These are phyloP conservation scores for Erythrophleum fordii DNA, from an alignment of 306 rosid genomes.

Conservation along the genomic window DNA sequence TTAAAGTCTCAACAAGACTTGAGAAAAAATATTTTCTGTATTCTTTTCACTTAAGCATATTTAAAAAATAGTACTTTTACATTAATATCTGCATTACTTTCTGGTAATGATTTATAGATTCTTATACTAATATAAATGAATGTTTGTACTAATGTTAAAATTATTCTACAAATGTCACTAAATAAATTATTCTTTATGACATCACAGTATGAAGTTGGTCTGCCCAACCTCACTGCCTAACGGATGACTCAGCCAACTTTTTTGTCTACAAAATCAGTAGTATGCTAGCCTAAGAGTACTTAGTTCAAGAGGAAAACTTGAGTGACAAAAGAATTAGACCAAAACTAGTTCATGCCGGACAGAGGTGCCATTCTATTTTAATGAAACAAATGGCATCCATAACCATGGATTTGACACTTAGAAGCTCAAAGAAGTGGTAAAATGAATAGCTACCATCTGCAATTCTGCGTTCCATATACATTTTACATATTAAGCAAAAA, in stretches of 20 bases:
- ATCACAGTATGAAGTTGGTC: not conserved
- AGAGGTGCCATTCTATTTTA: not conserved
- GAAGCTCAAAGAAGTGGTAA: no score
- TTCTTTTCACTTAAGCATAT: no score
- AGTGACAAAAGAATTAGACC: not conserved
- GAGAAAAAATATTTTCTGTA: not conserved
- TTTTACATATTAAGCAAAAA: not conserved
- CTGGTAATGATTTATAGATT: constrained; percentile 5
- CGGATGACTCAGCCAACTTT: not conserved
- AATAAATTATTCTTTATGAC: not conserved
- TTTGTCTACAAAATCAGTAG: not conserved
- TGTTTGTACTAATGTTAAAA: not conserved
- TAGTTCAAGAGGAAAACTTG: not conserved
- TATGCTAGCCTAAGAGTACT: not conserved
- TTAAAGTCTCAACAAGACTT: constrained; percentile 1
- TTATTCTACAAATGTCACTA: not conserved
- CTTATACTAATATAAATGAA: not conserved
- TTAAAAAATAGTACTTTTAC: no score
- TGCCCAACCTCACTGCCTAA: not conserved
- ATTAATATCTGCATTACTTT: not conserved
- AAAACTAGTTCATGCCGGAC: constrained; percentile 5
- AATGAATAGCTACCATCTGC: no score
- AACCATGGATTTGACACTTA: not conserved
- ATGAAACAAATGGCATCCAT: not conserved
- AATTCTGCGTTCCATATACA: not conserved